These are phyloP conservation scores for Penicillium pancosmium DNA, from an alignment of 495 filamentous ascomycete genomes.

Conservation along the genomic window DNA sequence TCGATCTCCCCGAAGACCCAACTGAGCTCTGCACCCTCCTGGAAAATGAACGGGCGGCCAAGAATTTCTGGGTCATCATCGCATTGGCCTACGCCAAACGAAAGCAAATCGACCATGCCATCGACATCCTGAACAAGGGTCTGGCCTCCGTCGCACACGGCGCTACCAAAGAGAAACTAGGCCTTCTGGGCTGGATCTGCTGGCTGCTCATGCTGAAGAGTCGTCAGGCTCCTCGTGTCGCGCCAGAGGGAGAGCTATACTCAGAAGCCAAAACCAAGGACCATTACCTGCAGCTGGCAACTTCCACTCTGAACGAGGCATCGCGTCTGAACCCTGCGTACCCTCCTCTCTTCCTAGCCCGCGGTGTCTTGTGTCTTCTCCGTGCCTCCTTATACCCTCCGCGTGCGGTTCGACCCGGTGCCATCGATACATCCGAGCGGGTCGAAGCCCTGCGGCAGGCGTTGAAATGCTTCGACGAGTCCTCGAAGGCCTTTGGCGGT, in stretches of 20 bases:
- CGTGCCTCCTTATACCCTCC: slow-evolving; percentile 82
- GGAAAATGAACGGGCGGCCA: slow-evolving; percentile 85
- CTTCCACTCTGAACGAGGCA: slow-evolving; percentile 87
- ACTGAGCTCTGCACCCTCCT: slow-evolving; percentile 92
- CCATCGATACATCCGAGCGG: slow-evolving; percentile 72
- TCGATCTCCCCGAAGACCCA: slow-evolving; percentile 88
- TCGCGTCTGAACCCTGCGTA: slow-evolving; percentile 91
- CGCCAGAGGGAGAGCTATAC: slow-evolving; percentile 60
- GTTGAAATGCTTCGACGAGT: slow-evolving; percentile 90
- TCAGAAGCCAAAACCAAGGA: slow-evolving; percentile 89
- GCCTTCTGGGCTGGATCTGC: slow-evolving; percentile 79
- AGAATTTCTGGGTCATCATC: slow-evolving; percentile 93
- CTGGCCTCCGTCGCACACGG: slow-evolving; percentile 70
- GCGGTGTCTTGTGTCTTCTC: slow-evolving; percentile 85
- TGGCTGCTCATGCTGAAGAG: slow-evolving; percentile 94
- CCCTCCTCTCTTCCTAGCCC: slow-evolving; percentile 85
- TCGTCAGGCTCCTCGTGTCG: slow-evolving; percentile 80
- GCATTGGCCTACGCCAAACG: slow-evolving; percentile 97
- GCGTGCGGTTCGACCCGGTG: slow-evolving; percentile 59
- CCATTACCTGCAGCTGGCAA: slow-evolving; percentile 87
- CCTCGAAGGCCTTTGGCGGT: slow-evolving; percentile 75
- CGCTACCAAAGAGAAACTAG: slow-evolving; percentile 80
- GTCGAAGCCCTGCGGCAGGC: slow-evolving; percentile 78
- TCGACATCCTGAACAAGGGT: slow-evolving; percentile 88
- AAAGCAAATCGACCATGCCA: slow-evolving; percentile 86